Conservation (phyloP, 2,329 filamentous ascomycete species). For the Fusarium sp. region DNA sequence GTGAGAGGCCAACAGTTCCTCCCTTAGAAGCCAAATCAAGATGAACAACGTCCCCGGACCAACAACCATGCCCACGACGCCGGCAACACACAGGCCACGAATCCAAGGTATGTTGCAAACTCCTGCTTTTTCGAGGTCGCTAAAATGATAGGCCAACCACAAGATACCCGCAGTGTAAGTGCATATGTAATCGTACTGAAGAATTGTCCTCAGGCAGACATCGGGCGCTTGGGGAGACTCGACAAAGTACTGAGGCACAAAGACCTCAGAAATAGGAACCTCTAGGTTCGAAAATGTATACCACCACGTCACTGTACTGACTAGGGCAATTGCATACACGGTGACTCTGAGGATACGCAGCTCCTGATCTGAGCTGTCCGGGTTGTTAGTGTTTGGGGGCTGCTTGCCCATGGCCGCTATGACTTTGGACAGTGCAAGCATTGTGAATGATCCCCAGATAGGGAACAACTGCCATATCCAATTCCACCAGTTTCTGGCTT, state of each 20-base stretch:
- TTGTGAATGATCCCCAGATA: conserved; percentile 41
- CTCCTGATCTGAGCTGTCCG: not conserved
- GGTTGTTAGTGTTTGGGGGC: rapidly evolving
- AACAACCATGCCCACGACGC: conserved; percentile 7
- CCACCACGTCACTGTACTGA: conserved; percentile 41
- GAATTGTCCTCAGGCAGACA: conserved; percentile 36
- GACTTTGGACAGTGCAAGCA: conserved; percentile 30
- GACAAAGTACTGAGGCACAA: conserved; percentile 46
- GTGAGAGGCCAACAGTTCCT: conserved; percentile 31
- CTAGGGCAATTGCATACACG: not conserved
- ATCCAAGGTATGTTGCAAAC: conserved; percentile 26
- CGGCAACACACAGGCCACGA: conserved; percentile 2
- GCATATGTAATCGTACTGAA: conserved; percentile 51
- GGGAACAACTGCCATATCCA: conserved; percentile 53
- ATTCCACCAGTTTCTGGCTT: conserved; percentile 49
- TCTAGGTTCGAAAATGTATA: conserved; percentile 26
- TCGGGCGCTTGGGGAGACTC: conserved; percentile 29
- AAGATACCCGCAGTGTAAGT: conserved; percentile 34
- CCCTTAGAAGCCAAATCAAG: conserved; percentile 38
- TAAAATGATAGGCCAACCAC: conserved; percentile 46
- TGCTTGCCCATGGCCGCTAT: not conserved
- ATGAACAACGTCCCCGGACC: conserved; percentile 38
- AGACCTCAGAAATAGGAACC: conserved; percentile 24
- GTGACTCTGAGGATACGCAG: conserved; percentile 6
- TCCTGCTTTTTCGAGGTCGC: conserved; percentile 43